Evolutionary conservation across 805 yeast species (phyloP).

Genomic region (Saturnispora gosingensis): DNA sequence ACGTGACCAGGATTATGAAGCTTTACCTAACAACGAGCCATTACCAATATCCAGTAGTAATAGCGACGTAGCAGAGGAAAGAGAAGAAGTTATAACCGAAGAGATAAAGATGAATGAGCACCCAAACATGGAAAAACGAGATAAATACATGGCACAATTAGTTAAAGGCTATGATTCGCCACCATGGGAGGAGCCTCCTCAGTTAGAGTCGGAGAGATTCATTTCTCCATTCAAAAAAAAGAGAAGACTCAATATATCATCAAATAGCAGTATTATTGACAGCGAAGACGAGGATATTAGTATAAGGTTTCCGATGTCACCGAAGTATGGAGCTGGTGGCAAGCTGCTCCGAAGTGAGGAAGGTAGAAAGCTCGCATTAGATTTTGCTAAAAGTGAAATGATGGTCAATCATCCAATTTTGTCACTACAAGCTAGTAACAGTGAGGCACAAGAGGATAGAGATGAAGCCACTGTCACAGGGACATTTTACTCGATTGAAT

Average conservation of each 20-base stretch:
- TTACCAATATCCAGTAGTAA: too few relatives aligned
- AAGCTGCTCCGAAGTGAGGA: conserved; percentile 22
- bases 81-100: not conserved
- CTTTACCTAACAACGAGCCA: not conserved
- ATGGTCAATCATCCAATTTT: conserved; percentile 19
- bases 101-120: not conserved
- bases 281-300: conserved; percentile 14
- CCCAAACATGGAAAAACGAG: conserved; percentile 2
- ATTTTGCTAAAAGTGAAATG: conserved; percentile 21
- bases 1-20: not conserved
- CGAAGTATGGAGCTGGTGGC: conserved; percentile 35
- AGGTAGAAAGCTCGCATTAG: conserved; percentile 21
- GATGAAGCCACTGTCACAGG: conserved; percentile 1
- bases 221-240: conserved; percentile 5
- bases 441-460: not conserved
- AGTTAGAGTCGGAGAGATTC: conserved; percentile 19
- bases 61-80: not conserved
- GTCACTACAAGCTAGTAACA: conserved; percentile 12
- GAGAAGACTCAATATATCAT: conserved; percentile 1
- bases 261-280: not conserved
- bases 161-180: conserved; percentile 25
- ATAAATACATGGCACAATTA: conserved; percentile 11
- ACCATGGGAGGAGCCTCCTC: conserved; percentile 27
- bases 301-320: conserved; percentile 38
- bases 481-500: conserved; percentile 7